These are phyloP conservation scores for Mycena alexandri DNA, from an alignment of 768 basidiomycete genomes.

Conservation along the genomic window DNA sequence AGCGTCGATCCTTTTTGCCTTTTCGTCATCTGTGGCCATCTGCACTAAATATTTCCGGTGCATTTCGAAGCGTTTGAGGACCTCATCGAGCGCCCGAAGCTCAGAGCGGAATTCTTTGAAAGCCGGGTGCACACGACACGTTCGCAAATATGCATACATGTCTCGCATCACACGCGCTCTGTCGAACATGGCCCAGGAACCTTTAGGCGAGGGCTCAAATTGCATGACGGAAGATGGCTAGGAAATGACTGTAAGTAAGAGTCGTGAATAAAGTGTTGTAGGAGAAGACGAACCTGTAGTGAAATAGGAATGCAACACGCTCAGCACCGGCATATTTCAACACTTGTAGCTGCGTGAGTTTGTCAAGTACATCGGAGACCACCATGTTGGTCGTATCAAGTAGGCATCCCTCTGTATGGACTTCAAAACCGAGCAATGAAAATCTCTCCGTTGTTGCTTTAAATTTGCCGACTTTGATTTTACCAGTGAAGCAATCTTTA, in stretches of 20 bases:
- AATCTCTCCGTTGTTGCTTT: constrained; percentile 21
- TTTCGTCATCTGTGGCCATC: constrained; percentile 6
- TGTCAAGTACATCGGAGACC: constrained; percentile 26
- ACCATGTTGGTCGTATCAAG: constrained; percentile 15
- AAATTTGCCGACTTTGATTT: constrained; percentile 16
- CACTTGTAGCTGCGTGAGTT: constrained; percentile 18
- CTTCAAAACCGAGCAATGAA: constrained; percentile 32
- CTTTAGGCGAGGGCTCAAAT: constrained; percentile 26
- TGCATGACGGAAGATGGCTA: constrained; percentile 23
- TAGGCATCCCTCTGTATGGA: constrained; percentile 36
- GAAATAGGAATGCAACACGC: constrained; percentile 33
- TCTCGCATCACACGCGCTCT: constrained; percentile 31
- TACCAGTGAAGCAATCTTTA: constrained; percentile 33
- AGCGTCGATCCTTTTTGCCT: constrained; percentile 13
- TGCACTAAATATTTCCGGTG: constrained; percentile 30
- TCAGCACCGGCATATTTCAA: constrained; percentile 18
- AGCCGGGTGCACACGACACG: constrained; percentile 34
- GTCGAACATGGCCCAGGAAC: constrained; percentile 26
- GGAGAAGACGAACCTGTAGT: constrained; percentile 33
- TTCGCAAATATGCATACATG: constrained; percentile 27
- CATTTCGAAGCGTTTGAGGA: constrained; percentile 30
- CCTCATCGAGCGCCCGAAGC: constrained; percentile 16
- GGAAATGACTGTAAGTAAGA: too few relatives aligned
- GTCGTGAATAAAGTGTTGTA: too few relatives aligned
- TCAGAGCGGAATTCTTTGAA: constrained; percentile 18